Evolutionary conservation across 306 rosid genomes (phyloP), one percentile per base, ranked within the genome.

Genomic region (Gastrolobium villosum): DNA sequence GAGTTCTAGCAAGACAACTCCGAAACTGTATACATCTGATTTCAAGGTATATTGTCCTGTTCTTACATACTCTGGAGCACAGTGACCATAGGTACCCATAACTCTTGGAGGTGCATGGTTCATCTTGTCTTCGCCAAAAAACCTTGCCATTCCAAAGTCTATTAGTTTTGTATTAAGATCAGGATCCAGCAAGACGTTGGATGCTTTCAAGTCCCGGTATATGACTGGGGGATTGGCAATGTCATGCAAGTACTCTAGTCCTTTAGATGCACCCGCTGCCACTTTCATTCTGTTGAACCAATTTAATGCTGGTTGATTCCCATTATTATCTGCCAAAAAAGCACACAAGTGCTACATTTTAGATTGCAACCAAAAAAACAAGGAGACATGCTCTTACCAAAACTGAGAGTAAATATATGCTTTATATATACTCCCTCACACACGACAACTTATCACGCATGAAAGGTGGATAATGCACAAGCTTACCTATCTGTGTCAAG

Each of bases 21-120:
- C 98, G 11, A 84, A 95, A 59, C 98, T 91, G 73, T 92, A 95
- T 1, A 95, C 94, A 62, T 95, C 99, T 0, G 99, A 91, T 79
- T 91, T 91, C 60, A 80, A 3, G 30, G 92, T 84, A 71, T 86
- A 71, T 1, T 83, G 82, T 10, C 98, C 96, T 4, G 85, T 49
- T 79, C 89, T 92, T 1, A 77, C 67, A 64, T 87, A 91, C 79
- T 95, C 99, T 10, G 99, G 99, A 79, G 98, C 98, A 77, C 87
- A 87, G 64, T 92, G 87, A 64, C 98, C 99, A 39, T 86, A 92
- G 4, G 96, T 90, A 0, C 92, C 94, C 91, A 91, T 88, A 70
- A 89, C 87, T 75, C 99, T 88, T 8, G 97, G 87, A 5, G 98
- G 85, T 62, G 85, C 76, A 37, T 81, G 75, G 62, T 44, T 80